These are phyloP conservation scores for Neltuma alba DNA, from an alignment of 306 rosid genomes.

Conservation along the genomic window DNA sequence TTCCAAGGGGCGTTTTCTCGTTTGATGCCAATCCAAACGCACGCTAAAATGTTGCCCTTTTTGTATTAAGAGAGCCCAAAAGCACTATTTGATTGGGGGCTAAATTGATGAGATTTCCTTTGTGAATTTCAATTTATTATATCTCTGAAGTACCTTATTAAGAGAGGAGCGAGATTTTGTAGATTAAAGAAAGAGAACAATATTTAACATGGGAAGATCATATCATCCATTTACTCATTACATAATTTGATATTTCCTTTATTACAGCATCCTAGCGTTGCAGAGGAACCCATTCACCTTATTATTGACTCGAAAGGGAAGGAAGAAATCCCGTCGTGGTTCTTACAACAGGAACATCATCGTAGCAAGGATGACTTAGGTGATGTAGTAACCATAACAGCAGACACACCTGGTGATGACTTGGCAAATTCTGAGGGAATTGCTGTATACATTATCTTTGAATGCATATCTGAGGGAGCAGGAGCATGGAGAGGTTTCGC, in stretches of 20 bases:
- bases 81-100: neutral
- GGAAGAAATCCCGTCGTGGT: neutral
- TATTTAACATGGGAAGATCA: neutral
- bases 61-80: neutral
- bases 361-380: neutral
- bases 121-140: no score
- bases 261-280: neutral
- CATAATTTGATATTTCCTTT: neutral
- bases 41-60: neutral
- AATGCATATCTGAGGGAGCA: neutral
- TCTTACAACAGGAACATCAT: neutral
- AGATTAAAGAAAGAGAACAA: neutral
- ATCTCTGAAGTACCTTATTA: neutral
- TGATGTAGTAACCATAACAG: neutral
- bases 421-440: neutral
- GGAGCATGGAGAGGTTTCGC: neutral
- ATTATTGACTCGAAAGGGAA: neutral
- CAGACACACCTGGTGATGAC: neutral
- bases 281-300: neutral
- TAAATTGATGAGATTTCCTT: no score
- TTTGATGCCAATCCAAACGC: no score
- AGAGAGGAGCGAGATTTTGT: neutral
- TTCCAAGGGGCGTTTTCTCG: no score
- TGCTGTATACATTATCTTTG: neutral
- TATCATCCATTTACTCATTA: neutral